Percentiles rank a stretch among this genome's conserved stretches.
Evolutionary conservation across 2,329 filamentous ascomycete species (phyloP).

Genomic region (Truncatella angustata): DNA sequence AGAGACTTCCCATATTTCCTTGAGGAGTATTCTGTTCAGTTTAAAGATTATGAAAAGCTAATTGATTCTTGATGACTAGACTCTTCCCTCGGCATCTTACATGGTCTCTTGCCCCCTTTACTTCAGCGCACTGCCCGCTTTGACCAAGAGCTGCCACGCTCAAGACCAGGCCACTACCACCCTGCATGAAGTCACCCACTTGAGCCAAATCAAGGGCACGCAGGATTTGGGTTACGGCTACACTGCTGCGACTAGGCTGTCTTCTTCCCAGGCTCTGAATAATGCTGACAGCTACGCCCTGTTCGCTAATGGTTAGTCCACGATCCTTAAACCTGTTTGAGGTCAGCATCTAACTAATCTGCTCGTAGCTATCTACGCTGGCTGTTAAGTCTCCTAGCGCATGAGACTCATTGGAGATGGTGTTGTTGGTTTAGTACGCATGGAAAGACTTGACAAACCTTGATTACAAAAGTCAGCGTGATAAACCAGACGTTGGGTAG

Average conservation of each 20-base stretch:
- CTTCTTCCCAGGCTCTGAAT: conserved; percentile 48
- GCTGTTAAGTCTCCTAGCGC: too few species aligned
- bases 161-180: conserved; percentile 66
- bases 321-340: conserved; percentile 47
- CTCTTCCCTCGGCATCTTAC: conserved; percentile 49
- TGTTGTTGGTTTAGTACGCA: too few species aligned
- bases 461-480: too few species aligned
- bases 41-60: too few species aligned
- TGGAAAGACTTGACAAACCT: too few species aligned
- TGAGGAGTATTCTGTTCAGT: too few species aligned
- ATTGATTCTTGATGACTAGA: too few species aligned
- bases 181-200: conserved; percentile 65
- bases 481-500: too few species aligned
- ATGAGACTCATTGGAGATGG: too few species aligned
- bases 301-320: conserved; percentile 53
- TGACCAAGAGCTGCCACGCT: conserved; percentile 53
- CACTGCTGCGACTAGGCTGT: conserved; percentile 48
- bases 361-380: conserved; percentile 23
- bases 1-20: too few species aligned
- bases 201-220: conserved; percentile 56
- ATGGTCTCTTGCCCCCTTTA: conserved; percentile 63
- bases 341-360: conserved; percentile 36
- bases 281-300: conserved; percentile 62
- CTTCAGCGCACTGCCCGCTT: conserved; percentile 51
- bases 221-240: conserved; percentile 55